Evolutionary conservation across 1,139 yeast species (phyloP).

Genomic region (Saccharomyces hybrid): DNA sequence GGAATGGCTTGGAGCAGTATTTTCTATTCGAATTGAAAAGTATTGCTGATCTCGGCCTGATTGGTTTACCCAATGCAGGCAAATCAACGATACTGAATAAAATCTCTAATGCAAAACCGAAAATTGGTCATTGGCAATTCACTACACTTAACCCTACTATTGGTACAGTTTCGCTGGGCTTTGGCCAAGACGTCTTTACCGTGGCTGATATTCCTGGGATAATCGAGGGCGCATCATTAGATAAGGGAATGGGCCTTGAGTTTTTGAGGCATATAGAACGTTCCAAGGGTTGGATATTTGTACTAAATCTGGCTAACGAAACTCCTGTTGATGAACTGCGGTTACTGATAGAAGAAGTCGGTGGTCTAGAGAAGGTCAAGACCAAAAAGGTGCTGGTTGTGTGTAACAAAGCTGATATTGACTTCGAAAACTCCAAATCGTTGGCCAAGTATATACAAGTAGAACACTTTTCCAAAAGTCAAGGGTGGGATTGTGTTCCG

Average conservation of each 20-base stretch:
- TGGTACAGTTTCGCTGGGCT: slow-evolving; percentile 70
- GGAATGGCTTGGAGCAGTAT: slow-evolving; percentile 56
- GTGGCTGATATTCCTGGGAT: slow-evolving; percentile 98
- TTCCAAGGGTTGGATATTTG: slow-evolving; percentile 83
- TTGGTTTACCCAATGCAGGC: slow-evolving; percentile 95
- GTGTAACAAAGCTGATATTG: slow-evolving; percentile 92
- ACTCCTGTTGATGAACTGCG: too few relatives aligned
- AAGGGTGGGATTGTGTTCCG: slow-evolving; percentile 67
- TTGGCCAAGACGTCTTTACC: slow-evolving; percentile 69
- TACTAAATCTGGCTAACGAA: too few relatives aligned
- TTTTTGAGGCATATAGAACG: slow-evolving; percentile 88
- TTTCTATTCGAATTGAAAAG: slow-evolving; percentile 78
- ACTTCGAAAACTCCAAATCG: too few relatives aligned
- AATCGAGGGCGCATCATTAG: slow-evolving; percentile 74
- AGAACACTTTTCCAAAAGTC: slow-evolving; percentile 36
- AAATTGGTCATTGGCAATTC: slow-evolving; percentile 95
- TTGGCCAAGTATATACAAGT: too few relatives aligned
- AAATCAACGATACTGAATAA: slow-evolving; percentile 82
- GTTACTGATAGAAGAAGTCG: slow-evolving; percentile 65
- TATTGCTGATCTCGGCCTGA: slow-evolving; percentile 87
- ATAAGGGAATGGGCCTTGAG: slow-evolving; percentile 90
- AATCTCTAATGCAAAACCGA: slow-evolving; percentile 83
- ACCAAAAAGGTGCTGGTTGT: slow-evolving; percentile 68
- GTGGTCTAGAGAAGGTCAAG: slow-evolving; percentile 42
- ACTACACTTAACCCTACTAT: slow-evolving; percentile 89